Conservation (phyloP, 2,329 filamentous ascomycete species). For the Triangularia verruculosa region DNA sequence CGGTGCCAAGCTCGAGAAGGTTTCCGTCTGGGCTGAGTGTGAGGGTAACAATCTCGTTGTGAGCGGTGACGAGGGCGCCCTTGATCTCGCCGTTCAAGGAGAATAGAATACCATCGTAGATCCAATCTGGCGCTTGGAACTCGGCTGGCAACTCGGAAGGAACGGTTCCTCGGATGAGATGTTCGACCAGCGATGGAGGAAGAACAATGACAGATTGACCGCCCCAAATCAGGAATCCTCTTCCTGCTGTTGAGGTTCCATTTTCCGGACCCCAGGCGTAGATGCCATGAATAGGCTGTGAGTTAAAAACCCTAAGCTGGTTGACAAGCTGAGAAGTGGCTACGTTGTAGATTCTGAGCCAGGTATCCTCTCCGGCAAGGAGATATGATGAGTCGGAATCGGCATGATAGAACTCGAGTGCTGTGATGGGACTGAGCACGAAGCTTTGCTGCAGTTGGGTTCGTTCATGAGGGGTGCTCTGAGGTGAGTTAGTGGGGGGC, state of each 20-base stretch:
- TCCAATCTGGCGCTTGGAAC: conserved; percentile 66
- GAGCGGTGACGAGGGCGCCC: conserved; percentile 73
- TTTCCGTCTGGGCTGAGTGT: conserved; percentile 23
- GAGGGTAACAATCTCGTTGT: conserved; percentile 72
- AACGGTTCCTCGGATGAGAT: conserved; percentile 31
- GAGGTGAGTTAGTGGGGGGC: conserved; percentile 11
- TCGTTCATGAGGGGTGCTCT: neutral
- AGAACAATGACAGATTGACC: conserved; percentile 55
- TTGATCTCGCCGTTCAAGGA: conserved; percentile 34
- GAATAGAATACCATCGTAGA: conserved; percentile 63
- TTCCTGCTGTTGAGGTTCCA: neutral
- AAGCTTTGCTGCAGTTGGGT: conserved; percentile 34
- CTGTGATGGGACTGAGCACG: conserved; percentile 56
- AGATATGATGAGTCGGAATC: conserved; percentile 39
- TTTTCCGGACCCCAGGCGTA: conserved; percentile 35
- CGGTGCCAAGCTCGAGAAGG: conserved; percentile 43
- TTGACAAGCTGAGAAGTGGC: conserved; percentile 37
- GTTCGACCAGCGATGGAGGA: conserved; percentile 33
- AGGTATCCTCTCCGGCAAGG: conserved; percentile 59
- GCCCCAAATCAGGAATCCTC: conserved; percentile 56
- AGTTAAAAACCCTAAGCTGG: conserved; percentile 55
- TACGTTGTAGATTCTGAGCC: conserved; percentile 53
- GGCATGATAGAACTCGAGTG: conserved; percentile 50
- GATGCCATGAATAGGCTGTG: conserved; percentile 75
- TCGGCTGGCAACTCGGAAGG: conserved; percentile 32